Base-by-base conservation (phyloP, 2,329 filamentous ascomycete genomes). In the Alternaria ethzedia region DNA sequence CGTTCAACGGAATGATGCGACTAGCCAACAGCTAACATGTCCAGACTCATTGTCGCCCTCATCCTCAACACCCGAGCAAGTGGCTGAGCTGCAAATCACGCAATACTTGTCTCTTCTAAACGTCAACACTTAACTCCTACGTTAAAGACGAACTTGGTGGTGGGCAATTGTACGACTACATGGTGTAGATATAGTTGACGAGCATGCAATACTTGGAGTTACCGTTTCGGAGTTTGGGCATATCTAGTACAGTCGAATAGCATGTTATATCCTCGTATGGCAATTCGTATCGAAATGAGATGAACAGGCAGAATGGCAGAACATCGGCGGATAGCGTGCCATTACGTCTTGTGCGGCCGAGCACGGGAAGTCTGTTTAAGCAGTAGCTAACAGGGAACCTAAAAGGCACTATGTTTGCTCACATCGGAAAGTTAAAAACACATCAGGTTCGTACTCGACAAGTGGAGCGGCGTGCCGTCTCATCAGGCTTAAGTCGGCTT, bases 21-120 rank as follows among this genome's bases (percentile, higher is more conserved):
- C 54, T 23, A 15, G 50, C 20, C 26, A 30, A 44, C 11, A 21
- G 30, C 72, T 75, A 57, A 76, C 64, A 4, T 43, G 4, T 9
- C 11, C 72, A 96, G 93, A 49, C 88, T 97, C 70, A 97, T 97
- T 78, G 94, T 97, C 65, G 93, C 92, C 61, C 88, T 97, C 46
- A 95, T 97, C 77, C 87, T 97, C 77, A 97, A 97, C 87, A 96
- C 93, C 66, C 93, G 93, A 85, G 90, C 86, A 84, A 89, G 86
- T 82, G 88, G 87, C 62, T 83, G 75, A 79, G 49, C 30, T 41
- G 23, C n/a, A 52, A 12, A 32, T 23, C 30, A 15, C 32, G 9
- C 23, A 20, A 23, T 6, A 41, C 30, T 36, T 41, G 36, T 41
- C 36, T 41, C 36, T 41, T 41, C 36, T 41, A 17, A 41, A 10